These are phyloP conservation scores for Fomitopsis schrenkii DNA, from an alignment of 1,284 basidiomycete species.

Conservation along the genomic window DNA sequence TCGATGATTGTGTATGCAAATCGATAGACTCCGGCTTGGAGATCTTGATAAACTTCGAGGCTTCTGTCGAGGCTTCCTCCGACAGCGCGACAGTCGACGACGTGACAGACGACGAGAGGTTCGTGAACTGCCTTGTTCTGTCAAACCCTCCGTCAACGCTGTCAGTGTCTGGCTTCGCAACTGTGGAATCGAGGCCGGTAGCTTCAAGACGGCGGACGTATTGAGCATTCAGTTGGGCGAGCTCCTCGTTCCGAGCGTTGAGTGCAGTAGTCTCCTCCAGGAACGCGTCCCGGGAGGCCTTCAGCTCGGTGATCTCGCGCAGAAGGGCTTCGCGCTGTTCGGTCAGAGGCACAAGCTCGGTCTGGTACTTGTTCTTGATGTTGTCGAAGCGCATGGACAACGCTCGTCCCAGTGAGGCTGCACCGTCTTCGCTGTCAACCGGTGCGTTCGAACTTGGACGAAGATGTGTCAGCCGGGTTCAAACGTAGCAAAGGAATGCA, in stretches of 20 bases:
- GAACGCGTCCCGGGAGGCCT: constrained; percentile 81
- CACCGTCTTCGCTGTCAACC: constrained; percentile 35
- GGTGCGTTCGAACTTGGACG: constrained; percentile 16
- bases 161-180: constrained; percentile 18
- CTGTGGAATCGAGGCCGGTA: constrained; percentile 23
- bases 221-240: constrained; percentile 81
- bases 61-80: constrained; percentile 28
- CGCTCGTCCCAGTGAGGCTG: constrained; percentile 61
- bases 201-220: constrained; percentile 74
- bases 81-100: constrained; percentile 28
- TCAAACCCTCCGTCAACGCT: constrained; percentile 34
- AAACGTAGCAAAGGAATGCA: constrained; percentile 14
- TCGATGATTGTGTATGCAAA: constrained; percentile 36
- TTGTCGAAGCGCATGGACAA: constrained; percentile 86
- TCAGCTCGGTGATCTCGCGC: constrained; percentile 86
- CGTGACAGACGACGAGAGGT: constrained; percentile 21
- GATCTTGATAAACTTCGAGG: constrained; percentile 26
- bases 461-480: constrained; percentile 7
- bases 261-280: constrained; percentile 89
- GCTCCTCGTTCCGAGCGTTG: constrained; percentile 89
- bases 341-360: constrained; percentile 82
- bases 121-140: constrained; percentile 19
- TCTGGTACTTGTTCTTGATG: constrained; percentile 84
- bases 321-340: constrained; percentile 76
- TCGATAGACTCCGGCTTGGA: constrained; percentile 27